These are phyloP conservation scores for Aquilaria yunnanensis DNA, from an alignment of 345 rosid species.

Conservation along the genomic window DNA sequence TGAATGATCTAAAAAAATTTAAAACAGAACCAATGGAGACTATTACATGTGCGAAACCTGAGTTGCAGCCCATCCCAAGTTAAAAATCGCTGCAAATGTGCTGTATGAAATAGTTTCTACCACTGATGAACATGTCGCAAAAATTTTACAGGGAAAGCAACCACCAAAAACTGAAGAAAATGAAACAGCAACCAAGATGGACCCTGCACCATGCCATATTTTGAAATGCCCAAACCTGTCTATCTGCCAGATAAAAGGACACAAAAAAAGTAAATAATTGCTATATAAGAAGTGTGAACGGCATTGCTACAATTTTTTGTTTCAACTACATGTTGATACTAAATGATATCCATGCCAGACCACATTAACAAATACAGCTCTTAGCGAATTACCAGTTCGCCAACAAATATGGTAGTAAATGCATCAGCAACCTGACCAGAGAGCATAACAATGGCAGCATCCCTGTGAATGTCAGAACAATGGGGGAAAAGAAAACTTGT, in stretches of 20 bases:
- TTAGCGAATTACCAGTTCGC: conserved; percentile 66
- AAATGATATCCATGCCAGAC: too few relatives aligned
- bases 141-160: conserved; percentile 69
- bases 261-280: not conserved
- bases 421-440: conserved; percentile 97
- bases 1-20: not conserved
- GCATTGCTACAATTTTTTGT: not conserved
- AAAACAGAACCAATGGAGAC: conserved; percentile 8
- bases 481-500: not conserved
- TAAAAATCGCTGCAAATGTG: conserved; percentile 81
- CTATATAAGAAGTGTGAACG: not conserved
- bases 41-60: conserved; percentile 97
- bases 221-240: conserved; percentile 99
- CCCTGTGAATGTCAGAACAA: conserved; percentile 30
- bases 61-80: conserved; percentile 96
- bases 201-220: conserved; percentile 93
- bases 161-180: conserved; percentile 97
- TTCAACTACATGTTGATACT: not conserved
- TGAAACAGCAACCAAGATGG: conserved; percentile 79
- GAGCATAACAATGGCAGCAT: conserved; percentile 87
- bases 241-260: conserved; percentile 41
- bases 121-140: conserved; percentile 32
- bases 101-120: conserved; percentile 78
- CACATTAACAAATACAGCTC: not conserved
- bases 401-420: conserved; percentile 67